A percentile compares a stretch with the other conserved stretches of the same genome.
phyloP scores from a whole-genome alignment of 2,329 filamentous ascomycete species.

The Microcyclospora pomicola region DNA sequence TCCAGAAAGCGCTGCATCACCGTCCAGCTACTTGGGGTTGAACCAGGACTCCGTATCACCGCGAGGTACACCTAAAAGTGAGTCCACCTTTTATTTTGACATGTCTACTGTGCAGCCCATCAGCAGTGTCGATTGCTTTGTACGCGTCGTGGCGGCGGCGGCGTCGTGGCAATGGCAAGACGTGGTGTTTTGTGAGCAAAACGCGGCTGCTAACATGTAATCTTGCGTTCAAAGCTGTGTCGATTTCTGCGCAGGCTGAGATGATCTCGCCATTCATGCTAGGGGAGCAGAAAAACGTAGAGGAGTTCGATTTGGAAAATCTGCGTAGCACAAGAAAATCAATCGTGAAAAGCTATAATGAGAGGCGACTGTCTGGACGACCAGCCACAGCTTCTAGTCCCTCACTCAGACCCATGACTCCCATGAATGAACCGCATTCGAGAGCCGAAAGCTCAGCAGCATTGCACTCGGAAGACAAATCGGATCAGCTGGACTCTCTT shows the following conservation, averaged over 20 bases:
- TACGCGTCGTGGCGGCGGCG: too few relatives aligned
- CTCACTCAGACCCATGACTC: background rate
- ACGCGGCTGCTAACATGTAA: background rate
- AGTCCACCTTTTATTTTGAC: slow-evolving; percentile 3
- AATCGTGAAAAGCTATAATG: slow-evolving; percentile 26
- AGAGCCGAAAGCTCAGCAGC: too few relatives aligned
- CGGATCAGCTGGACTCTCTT: slow-evolving; percentile 12
- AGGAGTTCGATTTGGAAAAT: slow-evolving; percentile 26
- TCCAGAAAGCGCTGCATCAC: slow-evolving; percentile 11
- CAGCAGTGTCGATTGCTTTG: background rate
- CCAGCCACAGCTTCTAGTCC: slow-evolving; percentile 17
- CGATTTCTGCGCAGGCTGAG: slow-evolving; percentile 31
- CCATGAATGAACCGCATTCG: too few relatives aligned
- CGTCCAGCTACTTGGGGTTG: slow-evolving; percentile 16
- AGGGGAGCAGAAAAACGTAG: slow-evolving; percentile 30
- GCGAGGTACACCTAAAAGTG: slow-evolving; percentile 16
- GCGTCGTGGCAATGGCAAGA: too few relatives aligned
- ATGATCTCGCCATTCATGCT: slow-evolving; percentile 34
- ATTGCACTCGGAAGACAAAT: slow-evolving; percentile 3
- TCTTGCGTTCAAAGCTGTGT: slow-evolving; percentile 25
- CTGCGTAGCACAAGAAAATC: slow-evolving; percentile 21
- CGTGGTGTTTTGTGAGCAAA: background rate
- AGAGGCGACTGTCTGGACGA: slow-evolving; percentile 29
- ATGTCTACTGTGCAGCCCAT: background rate
- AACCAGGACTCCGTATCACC: slow-evolving; percentile 10